Evolutionary conservation across 805 yeast species (phyloP).

Genomic region (Ogataea haglerorum): DNA sequence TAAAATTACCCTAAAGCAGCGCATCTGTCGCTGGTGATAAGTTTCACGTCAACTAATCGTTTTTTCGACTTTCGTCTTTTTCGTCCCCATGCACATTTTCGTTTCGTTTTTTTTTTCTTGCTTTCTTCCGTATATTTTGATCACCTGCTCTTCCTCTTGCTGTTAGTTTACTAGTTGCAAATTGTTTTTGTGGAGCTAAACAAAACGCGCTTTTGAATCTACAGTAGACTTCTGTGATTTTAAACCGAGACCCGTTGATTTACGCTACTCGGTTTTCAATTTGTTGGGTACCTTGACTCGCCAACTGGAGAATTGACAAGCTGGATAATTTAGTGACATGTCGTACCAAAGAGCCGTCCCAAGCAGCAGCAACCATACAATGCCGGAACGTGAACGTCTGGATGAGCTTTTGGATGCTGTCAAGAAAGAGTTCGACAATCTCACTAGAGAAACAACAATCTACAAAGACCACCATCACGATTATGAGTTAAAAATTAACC

Average conservation of each 20-base stretch:
- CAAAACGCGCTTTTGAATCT: neutral
- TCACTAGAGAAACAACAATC: conserved; percentile 79
- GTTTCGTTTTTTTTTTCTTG: conserved; percentile 11
- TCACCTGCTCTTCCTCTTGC: conserved; percentile 4
- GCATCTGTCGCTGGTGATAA: conserved; percentile 2
- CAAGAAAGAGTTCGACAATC: conserved; percentile 84
- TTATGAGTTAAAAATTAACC: conserved; percentile 82
- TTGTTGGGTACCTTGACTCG: conserved; percentile 1
- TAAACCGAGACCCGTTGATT: neutral
- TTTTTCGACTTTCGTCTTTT: conserved; percentile 13
- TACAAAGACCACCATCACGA: conserved; percentile 91
- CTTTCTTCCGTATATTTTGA: conserved; percentile 11
- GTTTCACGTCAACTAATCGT: conserved; percentile 3
- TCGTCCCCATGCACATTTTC: conserved; percentile 12
- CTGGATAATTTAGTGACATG: conserved; percentile 15
- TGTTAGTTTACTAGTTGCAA: conserved; percentile 4
- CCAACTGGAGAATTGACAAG: conserved; percentile 5
- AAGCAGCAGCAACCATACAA: conserved; percentile 20
- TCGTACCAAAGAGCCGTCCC: conserved; percentile 29
- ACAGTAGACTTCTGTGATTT: neutral
- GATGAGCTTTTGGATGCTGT: conserved; percentile 87
- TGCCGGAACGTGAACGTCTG: conserved; percentile 31
- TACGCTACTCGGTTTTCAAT: neutral
- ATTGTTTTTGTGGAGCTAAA: conserved; percentile 3
- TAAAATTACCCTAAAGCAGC: neutral